Conservation (phyloP, 2,329 filamentous ascomycete species). For the Ceratocystis cubensis region DNA sequence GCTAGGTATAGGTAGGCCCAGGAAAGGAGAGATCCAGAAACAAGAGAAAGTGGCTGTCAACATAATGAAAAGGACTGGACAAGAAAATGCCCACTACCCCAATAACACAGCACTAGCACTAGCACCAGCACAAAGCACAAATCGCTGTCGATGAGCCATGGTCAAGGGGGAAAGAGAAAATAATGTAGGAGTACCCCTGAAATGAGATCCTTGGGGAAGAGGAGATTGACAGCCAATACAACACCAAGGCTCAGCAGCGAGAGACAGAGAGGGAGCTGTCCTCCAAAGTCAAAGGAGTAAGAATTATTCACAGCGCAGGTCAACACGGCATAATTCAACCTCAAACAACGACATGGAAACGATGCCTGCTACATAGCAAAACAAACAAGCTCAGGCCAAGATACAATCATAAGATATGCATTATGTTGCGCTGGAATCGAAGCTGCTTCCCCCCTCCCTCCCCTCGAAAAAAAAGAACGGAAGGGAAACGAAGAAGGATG, state of each 20-base stretch:
- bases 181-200: conserved; percentile 5
- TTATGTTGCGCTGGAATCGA: background rate
- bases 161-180: conserved; percentile 5
- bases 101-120: background rate
- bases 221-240: background rate
- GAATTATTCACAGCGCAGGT: background rate
- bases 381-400: background rate
- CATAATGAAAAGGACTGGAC: background rate
- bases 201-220: background rate
- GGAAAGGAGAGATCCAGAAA: conserved; percentile 9
- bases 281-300: conserved; percentile 4
- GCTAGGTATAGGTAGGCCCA: conserved; percentile 9
- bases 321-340: background rate
- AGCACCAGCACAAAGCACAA: background rate
- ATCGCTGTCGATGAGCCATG: background rate
- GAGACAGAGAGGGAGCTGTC: background rate
- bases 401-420: background rate
- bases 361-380: background rate
- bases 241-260: background rate
- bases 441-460: conserved; percentile 1
- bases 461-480: conserved; percentile 1
- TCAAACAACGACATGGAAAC: background rate
- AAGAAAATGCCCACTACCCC: conserved; percentile 1
- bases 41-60: conserved; percentile 9
- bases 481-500: background rate